Evolutionary conservation across 2,329 filamentous ascomycete genomes (phyloP).

Genomic region (Talaromyces sp.): DNA sequence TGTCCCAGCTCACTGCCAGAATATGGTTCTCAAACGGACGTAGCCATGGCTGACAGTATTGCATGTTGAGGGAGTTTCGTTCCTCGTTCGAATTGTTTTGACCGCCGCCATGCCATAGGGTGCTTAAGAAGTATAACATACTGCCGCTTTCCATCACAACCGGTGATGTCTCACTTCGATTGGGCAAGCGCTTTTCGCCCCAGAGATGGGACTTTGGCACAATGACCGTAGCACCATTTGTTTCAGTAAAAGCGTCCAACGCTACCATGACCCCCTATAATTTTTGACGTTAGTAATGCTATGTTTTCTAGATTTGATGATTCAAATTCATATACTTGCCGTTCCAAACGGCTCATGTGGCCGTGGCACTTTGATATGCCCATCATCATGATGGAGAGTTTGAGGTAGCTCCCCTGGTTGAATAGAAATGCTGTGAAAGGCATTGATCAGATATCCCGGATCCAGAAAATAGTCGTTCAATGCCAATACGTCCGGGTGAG

Average conservation of each 20-base stretch:
- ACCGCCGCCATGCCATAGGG: background rate
- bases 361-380: background rate
- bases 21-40: background rate
- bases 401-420: background rate
- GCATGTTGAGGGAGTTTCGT: background rate
- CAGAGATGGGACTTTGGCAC: constrained; percentile 7
- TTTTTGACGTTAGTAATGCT: background rate
- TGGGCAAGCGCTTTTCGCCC: background rate
- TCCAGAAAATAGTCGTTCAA: constrained; percentile 9
- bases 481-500: constrained; percentile 1
- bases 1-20: background rate
- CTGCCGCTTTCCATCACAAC: background rate
- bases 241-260: background rate
- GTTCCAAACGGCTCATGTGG: background rate
- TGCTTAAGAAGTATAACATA: background rate
- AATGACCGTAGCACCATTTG: background rate
- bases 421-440: constrained; percentile 6
- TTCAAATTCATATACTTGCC: background rate
- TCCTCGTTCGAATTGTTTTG: background rate
- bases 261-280: constrained; percentile 1
- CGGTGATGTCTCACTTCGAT: background rate
- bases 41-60: background rate
- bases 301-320: background rate
- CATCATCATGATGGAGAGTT: constrained; percentile 8
- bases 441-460: constrained; percentile 1